Conservation (phyloP, 1,284 basidiomycete species). For the Lentinus polychrous region DNA sequence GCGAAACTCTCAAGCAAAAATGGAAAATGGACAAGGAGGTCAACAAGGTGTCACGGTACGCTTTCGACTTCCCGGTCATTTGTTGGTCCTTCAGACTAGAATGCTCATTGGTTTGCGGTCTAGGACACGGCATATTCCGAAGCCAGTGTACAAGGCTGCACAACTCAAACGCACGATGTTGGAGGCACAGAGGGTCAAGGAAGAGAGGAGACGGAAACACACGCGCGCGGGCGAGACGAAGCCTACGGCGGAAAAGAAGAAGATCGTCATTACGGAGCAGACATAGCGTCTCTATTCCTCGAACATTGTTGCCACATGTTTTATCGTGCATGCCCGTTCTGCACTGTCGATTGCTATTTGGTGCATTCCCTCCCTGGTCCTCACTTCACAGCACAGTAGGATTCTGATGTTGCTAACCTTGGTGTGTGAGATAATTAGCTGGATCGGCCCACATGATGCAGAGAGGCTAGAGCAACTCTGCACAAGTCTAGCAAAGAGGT, state of each 20-base stretch:
- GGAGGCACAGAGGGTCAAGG: conserved; percentile 85
- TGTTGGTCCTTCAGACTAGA: conserved; percentile 3
- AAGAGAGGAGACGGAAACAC: conserved; percentile 88
- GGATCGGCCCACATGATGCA: too few relatives aligned
- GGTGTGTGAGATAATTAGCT: too few relatives aligned
- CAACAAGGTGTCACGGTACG: conserved; percentile 74
- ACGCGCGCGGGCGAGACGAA: conserved; percentile 81
- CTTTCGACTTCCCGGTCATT: conserved; percentile 3
- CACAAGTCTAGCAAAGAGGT: too few relatives aligned
- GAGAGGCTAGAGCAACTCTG: too few relatives aligned
- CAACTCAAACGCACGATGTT: conserved; percentile 93
- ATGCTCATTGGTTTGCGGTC: conserved; percentile 2
- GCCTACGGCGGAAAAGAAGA: conserved; percentile 90
- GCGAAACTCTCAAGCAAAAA: conserved; percentile 80
- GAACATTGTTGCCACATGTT: background rate
- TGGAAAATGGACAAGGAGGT: conserved; percentile 88
- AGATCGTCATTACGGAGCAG: conserved; percentile 76
- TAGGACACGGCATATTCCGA: conserved; percentile 84
- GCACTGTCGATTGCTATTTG: background rate
- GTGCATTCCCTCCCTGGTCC: background rate
- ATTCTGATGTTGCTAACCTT: too few relatives aligned
- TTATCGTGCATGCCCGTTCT: background rate
- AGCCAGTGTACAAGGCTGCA: conserved; percentile 82
- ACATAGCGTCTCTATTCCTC: conserved; percentile 28
- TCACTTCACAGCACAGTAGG: too few relatives aligned